Evolutionary conservation across 1,284 basidiomycete species (phyloP).

Genomic region (Macrocybe sp.): DNA sequence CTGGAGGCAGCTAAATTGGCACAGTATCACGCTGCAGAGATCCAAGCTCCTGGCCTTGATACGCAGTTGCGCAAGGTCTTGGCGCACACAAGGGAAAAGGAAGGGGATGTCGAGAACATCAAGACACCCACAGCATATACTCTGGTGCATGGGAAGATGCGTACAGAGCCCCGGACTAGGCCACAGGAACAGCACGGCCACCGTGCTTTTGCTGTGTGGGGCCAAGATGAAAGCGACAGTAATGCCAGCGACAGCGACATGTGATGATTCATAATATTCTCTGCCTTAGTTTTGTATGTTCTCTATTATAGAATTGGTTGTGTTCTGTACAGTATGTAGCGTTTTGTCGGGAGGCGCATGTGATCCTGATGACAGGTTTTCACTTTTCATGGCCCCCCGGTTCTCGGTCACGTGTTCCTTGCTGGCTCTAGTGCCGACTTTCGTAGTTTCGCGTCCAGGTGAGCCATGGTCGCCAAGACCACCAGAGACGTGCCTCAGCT

Average conservation of each 20-base stretch:
- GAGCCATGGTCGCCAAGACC: conserved; percentile 6
- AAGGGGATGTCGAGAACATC: conserved; percentile 43
- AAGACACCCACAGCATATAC: conserved; percentile 59
- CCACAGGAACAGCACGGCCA: conserved; percentile 40
- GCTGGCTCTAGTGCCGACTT: background rate
- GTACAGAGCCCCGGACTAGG: conserved; percentile 23
- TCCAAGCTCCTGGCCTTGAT: conserved; percentile 18
- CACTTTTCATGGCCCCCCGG: no score
- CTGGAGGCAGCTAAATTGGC: conserved; percentile 32
- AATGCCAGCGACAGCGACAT: conserved; percentile 64
- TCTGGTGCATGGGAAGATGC: conserved; percentile 23
- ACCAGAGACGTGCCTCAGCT: conserved; percentile 7
- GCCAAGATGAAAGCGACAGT: conserved; percentile 84
- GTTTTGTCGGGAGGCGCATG: no score
- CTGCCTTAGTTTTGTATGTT: no score
- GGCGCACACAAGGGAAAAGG: conserved; percentile 40
- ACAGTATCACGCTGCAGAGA: conserved; percentile 17
- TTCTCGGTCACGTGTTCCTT: conserved; percentile 6
- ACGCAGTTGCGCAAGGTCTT: background rate
- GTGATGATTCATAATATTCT: conserved; percentile 21
- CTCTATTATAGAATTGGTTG: no score
- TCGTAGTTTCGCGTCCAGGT: background rate
- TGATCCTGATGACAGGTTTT: no score
- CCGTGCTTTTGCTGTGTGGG: conserved; percentile 76
- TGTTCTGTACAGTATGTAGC: no score